Conservation (phyloP, 2,329 filamentous ascomycete species). For the Calonectria hawksworthii region DNA sequence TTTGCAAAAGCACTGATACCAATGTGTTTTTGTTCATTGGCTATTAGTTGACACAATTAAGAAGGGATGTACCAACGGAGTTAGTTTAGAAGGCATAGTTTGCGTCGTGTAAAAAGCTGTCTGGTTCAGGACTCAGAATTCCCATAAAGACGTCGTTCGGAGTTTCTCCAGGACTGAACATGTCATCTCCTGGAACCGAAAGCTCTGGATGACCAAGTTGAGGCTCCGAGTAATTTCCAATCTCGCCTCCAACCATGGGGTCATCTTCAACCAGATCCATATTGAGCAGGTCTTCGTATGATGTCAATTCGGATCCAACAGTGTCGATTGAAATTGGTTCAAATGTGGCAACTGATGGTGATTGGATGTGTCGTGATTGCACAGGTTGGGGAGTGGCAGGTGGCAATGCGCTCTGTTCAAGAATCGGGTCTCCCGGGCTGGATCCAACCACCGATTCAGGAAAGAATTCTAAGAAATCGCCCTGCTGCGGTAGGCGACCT, state of each 20-base stretch:
- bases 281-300: neutral
- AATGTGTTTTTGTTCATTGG: neutral
- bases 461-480: constrained; percentile 3
- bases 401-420: neutral
- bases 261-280: neutral
- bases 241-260: neutral
- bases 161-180: no score
- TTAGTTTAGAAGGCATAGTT: neutral
- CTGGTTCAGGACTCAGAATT: neutral
- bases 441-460: neutral
- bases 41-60: neutral
- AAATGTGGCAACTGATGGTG: neutral
- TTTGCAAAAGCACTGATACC: neutral
- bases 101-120: neutral
- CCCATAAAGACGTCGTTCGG: neutral
- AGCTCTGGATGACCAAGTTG: neutral
- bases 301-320: neutral
- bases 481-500: neutral
- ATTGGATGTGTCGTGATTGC: neutral
- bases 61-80: no score
- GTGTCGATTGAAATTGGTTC: neutral
- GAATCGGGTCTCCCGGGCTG: no score
- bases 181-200: neutral
- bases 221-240: neutral
- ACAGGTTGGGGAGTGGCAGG: no score